These are phyloP conservation scores for Coniferiporia weirii DNA, from an alignment of 1,284 basidiomycete genomes.

Conservation along the genomic window DNA sequence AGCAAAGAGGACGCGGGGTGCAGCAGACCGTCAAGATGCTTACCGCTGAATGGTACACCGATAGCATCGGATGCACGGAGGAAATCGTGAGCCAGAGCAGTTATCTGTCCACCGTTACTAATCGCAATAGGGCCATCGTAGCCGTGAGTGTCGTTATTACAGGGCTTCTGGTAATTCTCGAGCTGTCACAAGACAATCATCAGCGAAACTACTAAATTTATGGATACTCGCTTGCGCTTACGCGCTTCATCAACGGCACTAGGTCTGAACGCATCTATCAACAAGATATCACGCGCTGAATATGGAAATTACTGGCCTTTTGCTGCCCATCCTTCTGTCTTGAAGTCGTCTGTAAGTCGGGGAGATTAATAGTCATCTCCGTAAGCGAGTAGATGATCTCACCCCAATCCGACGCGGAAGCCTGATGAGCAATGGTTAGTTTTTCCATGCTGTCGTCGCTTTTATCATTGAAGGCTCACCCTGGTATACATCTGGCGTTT, in stretches of 20 bases:
- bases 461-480: slow-evolving; percentile 28
- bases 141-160: slow-evolving; percentile 52
- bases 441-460: slow-evolving; percentile 5
- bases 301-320: slow-evolving; percentile 38
- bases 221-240: slow-evolving; percentile 22
- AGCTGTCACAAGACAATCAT: slow-evolving; percentile 32
- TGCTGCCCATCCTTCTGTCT: slow-evolving; percentile 61
- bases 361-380: background rate
- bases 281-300: background rate
- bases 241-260: slow-evolving; percentile 66
- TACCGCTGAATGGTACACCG: slow-evolving; percentile 63
- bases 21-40: slow-evolving; percentile 20
- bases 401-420: slow-evolving; percentile 70
- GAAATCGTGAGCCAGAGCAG: slow-evolving; percentile 63
- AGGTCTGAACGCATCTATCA: slow-evolving; percentile 39
- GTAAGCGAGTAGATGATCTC: slow-evolving; percentile 19
- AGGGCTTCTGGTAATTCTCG: slow-evolving; percentile 72
- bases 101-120: slow-evolving; percentile 59
- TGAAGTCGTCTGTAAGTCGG: slow-evolving; percentile 58
- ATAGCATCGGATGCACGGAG: slow-evolving; percentile 56
- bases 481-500: slow-evolving; percentile 56
- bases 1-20: background rate
- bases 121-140: slow-evolving; percentile 70
- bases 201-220: background rate
- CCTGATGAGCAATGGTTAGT: slow-evolving; percentile 28